Base-by-base conservation (phyloP, 2,329 filamentous ascomycete genomes). In the Cladosporium sp. region DNA sequence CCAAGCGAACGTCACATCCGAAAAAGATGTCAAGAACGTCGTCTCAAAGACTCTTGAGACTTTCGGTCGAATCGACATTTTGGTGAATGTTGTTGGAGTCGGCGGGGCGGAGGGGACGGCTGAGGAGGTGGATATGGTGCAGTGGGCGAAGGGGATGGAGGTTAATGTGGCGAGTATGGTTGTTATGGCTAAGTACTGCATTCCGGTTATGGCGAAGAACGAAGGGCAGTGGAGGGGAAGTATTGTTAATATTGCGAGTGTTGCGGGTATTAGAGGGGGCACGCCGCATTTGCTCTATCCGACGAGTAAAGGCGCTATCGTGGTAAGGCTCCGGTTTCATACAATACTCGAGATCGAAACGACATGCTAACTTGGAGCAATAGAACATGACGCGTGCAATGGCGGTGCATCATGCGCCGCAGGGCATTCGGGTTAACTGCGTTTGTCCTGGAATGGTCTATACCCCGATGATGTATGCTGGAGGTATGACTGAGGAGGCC, bases 101-200 rank as follows among this genome's bases (percentile, higher is more conserved):
- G 72, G 72, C 3, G 83, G 83, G 0, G 75, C 80, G 0, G 50
- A 66, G 1, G 83, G 83, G 0, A 83, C 78, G 1, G 81, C 82
- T 0, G 70, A 79, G 1, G 77, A 81, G 0, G 77, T 84, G 0
- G 78, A 85, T 57, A 76, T 83, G 70, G 72, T 63, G 0, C 69
- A 72, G 9, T 86, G 80, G 79, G 70, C 75, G 0, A 72, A 71
- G 43, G 73, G 76, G 0, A 71, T 86, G 49, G 73, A 82, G 38
- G 68, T 84, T 40, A 86, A 86, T 57, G 78, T 86, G 3, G 75
- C 74, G 4, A 82, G 77, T 57, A 85, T 85, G 82, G 76, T 85
- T 25, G 69, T 78, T 49, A 84, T 85, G 79, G 69, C 71, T 15
- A 83, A 83, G 57, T 77, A 78, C 56, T 75, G 75, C 0, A 76